Conservation (phyloP, 805 yeast species). For the Sugiyamaella floridensis region DNA sequence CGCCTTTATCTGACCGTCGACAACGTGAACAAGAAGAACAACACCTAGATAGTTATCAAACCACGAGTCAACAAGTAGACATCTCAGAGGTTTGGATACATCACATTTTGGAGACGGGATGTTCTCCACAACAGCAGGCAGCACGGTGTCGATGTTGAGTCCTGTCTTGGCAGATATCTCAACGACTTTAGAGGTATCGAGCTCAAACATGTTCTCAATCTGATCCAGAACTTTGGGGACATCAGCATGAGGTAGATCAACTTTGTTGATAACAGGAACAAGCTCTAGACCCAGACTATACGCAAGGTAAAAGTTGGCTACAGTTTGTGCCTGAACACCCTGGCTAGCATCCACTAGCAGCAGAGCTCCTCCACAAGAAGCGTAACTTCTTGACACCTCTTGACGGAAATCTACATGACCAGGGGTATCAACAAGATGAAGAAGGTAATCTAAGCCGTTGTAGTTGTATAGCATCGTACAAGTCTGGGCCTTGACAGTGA, state of each 20-base stretch:
- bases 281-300: conserved; percentile 74
- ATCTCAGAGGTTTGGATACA: conserved; percentile 48
- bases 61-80: conserved; percentile 94
- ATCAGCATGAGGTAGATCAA: conserved; percentile 84
- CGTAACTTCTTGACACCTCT: conserved; percentile 89
- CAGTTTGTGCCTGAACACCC: conserved; percentile 97
- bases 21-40: conserved; percentile 72
- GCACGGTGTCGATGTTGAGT: conserved; percentile 61
- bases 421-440: conserved; percentile 93
- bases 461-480: conserved; percentile 82
- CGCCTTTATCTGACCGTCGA: conserved; percentile 69
- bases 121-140: conserved; percentile 74
- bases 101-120: conserved; percentile 75
- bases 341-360: conserved; percentile 89
- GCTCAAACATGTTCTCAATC: conserved; percentile 76
- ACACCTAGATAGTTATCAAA: conserved; percentile 91
- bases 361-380: conserved; percentile 93
- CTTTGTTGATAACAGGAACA: conserved; percentile 85
- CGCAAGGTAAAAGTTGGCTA: conserved; percentile 92
- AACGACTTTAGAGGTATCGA: conserved; percentile 64
- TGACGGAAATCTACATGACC: conserved; percentile 96
- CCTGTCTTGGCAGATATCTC: conserved; percentile 93
- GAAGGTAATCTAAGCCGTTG: conserved; percentile 63
- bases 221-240: conserved; percentile 75
- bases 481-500: conserved; percentile 95